These are phyloP conservation scores for Leccinum subgranulosum DNA, from an alignment of 768 basidiomycete species.

Conservation along the genomic window DNA sequence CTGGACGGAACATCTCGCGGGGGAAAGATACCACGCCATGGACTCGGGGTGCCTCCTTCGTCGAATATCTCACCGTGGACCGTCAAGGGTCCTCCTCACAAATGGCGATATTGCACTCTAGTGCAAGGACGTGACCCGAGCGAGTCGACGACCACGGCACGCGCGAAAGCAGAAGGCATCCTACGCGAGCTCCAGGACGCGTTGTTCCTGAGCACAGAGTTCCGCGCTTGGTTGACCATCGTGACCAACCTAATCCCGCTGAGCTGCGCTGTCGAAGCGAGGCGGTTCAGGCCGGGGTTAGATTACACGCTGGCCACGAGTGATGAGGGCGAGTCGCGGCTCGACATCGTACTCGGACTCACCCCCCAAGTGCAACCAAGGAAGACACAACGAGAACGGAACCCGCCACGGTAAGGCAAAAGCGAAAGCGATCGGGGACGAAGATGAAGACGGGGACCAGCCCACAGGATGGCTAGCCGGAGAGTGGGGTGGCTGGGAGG, in stretches of 20 bases:
- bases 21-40: constrained; percentile 61
- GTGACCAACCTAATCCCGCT: constrained; percentile 73
- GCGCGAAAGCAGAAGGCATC: constrained; percentile 17
- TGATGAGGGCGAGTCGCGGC: constrained; percentile 72
- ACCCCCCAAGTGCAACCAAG: constrained; percentile 57
- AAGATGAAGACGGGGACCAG: constrained; percentile 28
- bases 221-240: constrained; percentile 83
- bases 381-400: constrained; percentile 11
- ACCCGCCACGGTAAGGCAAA: constrained; percentile 27
- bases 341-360: constrained; percentile 85
- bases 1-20: constrained; percentile 49
- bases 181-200: constrained; percentile 59
- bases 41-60: constrained; percentile 47
- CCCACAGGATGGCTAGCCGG: constrained; percentile 62
- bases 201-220: constrained; percentile 76
- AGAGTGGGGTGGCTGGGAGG: constrained; percentile 95
- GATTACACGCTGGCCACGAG: constrained; percentile 95
- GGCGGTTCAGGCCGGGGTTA: constrained; percentile 87
- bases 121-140: background rate
- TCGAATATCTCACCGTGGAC: constrained; percentile 57
- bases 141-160: constrained; percentile 6
- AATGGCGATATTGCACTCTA: constrained; percentile 87
- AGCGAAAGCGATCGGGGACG: constrained; percentile 17
- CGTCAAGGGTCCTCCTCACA: constrained; percentile 86
- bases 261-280: constrained; percentile 70